Conservation (phyloP, 352 stramenopile species). For the Globisporangium apiculatum region DNA sequence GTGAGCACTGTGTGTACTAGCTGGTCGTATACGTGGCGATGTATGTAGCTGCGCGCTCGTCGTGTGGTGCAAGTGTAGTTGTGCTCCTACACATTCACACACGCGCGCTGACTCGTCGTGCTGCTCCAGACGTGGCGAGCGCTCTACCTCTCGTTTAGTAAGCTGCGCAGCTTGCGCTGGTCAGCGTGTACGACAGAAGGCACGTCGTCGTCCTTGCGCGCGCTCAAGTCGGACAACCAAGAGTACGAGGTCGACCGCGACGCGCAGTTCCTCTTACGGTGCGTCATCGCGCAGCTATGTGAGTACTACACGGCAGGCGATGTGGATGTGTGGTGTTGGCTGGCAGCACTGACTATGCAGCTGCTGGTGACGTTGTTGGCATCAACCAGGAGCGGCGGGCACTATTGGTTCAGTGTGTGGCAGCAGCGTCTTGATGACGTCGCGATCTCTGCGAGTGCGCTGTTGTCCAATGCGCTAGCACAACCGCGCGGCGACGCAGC, state of each 20-base stretch:
- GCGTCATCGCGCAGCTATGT: background rate
- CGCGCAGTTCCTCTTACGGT: conserved; percentile 37
- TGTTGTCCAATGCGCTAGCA: background rate
- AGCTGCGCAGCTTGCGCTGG: conserved; percentile 33
- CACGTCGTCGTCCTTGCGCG: conserved; percentile 40
- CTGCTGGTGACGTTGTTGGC: too few species aligned
- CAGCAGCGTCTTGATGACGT: conserved; percentile 25
- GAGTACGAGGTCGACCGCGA: conserved; percentile 47
- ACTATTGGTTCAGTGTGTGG: conserved; percentile 72
- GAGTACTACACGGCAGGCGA: background rate
- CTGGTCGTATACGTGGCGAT: too few species aligned
- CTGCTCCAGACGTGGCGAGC: conserved; percentile 38
- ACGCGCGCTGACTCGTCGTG: background rate
- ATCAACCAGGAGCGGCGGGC: conserved; percentile 40
- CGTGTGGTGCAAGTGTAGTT: background rate
- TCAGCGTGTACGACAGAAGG: conserved; percentile 28
- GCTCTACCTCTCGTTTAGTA: conserved; percentile 48
- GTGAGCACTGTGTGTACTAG: conserved; percentile 5
- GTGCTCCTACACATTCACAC: too few species aligned
- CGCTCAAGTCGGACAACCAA: conserved; percentile 62
- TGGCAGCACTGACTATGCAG: too few species aligned
- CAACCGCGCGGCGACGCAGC: conserved; percentile 2
- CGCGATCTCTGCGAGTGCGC: conserved; percentile 8
- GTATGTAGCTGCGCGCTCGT: background rate
- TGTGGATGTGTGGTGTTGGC: too few species aligned